Evolutionary conservation across 495 filamentous ascomycete species (phyloP).

Genomic region (Penicillium pancosmium): DNA sequence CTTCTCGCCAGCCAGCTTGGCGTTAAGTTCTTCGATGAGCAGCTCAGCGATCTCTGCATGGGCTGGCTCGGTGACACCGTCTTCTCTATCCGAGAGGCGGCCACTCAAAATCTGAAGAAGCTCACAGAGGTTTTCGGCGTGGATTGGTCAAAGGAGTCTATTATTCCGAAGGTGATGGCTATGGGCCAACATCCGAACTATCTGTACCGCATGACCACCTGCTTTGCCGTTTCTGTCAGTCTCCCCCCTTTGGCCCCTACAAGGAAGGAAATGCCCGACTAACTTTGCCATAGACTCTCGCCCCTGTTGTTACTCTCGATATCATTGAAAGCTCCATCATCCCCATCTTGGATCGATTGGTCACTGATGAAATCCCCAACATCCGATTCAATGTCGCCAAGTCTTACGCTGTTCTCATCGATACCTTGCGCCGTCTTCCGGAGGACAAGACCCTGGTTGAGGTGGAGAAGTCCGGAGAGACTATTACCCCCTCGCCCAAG

Average conservation of each 20-base stretch:
- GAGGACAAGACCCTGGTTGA: conserved; percentile 82
- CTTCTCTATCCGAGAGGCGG: conserved; percentile 96
- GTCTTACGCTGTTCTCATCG: conserved; percentile 87
- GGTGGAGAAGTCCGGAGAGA: conserved; percentile 74
- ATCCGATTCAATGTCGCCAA: conserved; percentile 99
- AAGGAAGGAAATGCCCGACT: conserved; percentile 30
- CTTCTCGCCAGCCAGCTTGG: conserved; percentile 93
- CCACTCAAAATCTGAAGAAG: conserved; percentile 96
- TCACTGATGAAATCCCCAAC: conserved; percentile 93
- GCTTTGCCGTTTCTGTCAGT: conserved; percentile 95
- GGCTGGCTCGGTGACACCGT: conserved; percentile 99
- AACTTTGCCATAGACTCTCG: conserved; percentile 71
- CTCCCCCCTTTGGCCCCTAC: not conserved
- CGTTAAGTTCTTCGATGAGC: conserved; percentile 97
- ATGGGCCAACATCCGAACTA: conserved; percentile 99
- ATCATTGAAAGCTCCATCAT: conserved; percentile 92
- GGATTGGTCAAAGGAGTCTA: conserved; percentile 95
- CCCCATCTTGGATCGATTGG: conserved; percentile 92
- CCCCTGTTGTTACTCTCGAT: conserved; percentile 85
- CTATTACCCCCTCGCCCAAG: conserved; percentile 63
- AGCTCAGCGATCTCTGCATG: conserved; percentile 95
- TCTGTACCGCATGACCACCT: conserved; percentile 98
- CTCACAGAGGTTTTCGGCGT: conserved; percentile 98
- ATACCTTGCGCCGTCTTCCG: conserved; percentile 85
- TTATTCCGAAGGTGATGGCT: conserved; percentile 96